phyloP scores from a whole-genome alignment of 2,329 filamentous ascomycete species.

The Cladosporium colombiae region DNA sequence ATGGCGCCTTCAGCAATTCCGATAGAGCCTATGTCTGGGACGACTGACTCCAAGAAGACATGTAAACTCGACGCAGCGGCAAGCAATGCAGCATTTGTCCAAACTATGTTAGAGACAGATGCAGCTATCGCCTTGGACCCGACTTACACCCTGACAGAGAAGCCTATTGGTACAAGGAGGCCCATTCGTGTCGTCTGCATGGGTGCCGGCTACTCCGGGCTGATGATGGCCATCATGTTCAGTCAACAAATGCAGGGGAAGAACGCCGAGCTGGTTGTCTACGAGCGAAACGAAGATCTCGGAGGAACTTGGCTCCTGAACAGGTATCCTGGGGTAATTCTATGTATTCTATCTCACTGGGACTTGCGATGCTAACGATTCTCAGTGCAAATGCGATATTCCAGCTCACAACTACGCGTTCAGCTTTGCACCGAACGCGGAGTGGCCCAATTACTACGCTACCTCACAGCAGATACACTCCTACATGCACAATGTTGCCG shows the following conservation, averaged over 20 bases:
- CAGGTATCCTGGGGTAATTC: slow-evolving; percentile 24
- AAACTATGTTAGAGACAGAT: background rate
- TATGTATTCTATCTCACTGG: background rate
- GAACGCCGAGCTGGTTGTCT: slow-evolving; percentile 2
- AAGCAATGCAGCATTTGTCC: background rate
- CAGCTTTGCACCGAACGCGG: slow-evolving; percentile 38
- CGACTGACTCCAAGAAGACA: background rate
- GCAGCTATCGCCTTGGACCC: slow-evolving; percentile 1
- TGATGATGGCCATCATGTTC: slow-evolving; percentile 11
- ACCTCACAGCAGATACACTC: slow-evolving; percentile 42
- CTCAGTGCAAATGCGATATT: background rate
- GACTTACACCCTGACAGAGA: background rate
- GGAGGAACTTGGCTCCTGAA: slow-evolving; percentile 58
- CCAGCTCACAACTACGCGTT: slow-evolving; percentile 39
- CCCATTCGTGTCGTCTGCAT: slow-evolving; percentile 5
- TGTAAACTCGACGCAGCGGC: background rate
- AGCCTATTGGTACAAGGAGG: slow-evolving; percentile 1
- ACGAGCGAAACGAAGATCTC: slow-evolving; percentile 51
- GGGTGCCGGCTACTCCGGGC: background rate
- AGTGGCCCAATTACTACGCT: slow-evolving; percentile 37
- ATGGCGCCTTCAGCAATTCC: slow-evolving; percentile 1
- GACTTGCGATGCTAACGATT: background rate
- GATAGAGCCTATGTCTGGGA: background rate
- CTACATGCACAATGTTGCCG: slow-evolving; percentile 41
- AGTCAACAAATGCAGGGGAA: slow-evolving; percentile 1